phyloP scores from a whole-genome alignment of 768 basidiomycete species.

The Tulasnella sp. region DNA sequence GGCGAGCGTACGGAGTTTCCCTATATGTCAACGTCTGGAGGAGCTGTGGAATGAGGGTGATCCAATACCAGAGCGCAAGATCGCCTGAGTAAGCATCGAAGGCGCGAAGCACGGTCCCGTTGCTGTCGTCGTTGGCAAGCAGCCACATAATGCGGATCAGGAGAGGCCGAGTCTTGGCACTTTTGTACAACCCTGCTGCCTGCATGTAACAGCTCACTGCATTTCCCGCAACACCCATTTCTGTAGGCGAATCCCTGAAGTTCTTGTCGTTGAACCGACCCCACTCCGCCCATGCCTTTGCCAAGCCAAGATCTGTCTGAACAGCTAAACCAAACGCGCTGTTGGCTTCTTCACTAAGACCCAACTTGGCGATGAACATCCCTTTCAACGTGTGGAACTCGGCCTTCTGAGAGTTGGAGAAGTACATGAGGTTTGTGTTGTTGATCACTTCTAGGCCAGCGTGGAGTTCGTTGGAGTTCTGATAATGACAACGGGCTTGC shows the following conservation, averaged over 20 bases:
- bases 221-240: conserved; percentile 67
- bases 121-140: conserved; percentile 76
- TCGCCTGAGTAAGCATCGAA: conserved; percentile 97
- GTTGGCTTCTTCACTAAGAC: conserved; percentile 81
- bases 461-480: conserved; percentile 84
- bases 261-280: conserved; percentile 85
- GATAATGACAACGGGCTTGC: conserved; percentile 96
- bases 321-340: conserved; percentile 89
- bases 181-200: conserved; percentile 92
- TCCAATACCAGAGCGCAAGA: conserved; percentile 97
- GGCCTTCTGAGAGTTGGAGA: conserved; percentile 86
- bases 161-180: conserved; percentile 79
- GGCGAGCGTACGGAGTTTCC: conserved; percentile 86
- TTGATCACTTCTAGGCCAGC: conserved; percentile 98
- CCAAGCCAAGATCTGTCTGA: conserved; percentile 86
- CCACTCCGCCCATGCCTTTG: conserved; percentile 99
- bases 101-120: conserved; percentile 40
- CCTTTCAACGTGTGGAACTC: conserved; percentile 98
- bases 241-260: conserved; percentile 75
- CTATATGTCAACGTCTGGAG: conserved; percentile 79
- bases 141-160: conserved; percentile 94
- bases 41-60: conserved; percentile 90
- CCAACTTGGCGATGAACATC: conserved; percentile 89
- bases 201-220: conserved; percentile 97
- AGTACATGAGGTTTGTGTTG: conserved; percentile 98